Base-by-base conservation (phyloP, 495 filamentous ascomycete species). In the Podospora australis region DNA sequence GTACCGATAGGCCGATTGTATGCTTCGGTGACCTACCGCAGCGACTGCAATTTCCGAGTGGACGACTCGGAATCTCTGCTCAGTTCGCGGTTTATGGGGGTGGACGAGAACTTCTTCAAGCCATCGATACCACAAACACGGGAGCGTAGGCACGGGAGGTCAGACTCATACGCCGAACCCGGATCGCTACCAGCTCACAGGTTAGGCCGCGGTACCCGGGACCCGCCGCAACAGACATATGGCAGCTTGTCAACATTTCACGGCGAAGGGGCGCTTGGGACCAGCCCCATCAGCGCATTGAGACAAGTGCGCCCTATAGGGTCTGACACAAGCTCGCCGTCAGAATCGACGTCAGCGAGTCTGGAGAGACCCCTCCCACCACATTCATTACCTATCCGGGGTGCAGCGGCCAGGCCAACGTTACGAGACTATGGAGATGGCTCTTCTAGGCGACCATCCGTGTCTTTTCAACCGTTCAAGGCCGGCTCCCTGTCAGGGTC, bases 391-490 rank as follows among this genome's bases (percentile, higher is more conserved):
- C 70, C 72, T 11, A 73, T 72, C 16, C 56, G 63, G 11, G 59
- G 57, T 21, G 46, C 64, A 36, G 39, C 60, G 21, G 43, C 54
- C n/a, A 50, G 67, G 26, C 62, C 67, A 3, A 65, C 78, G 21
- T 69, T 78, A 39, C 75, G 87, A 43, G 49, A 53, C 39, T 25
- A 55, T 25, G 63, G 75, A 47, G 62, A 59, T 11, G 22, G 55
- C 36, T 47, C 44, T 53, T 49, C 43, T 54, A 52, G 72, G 52
- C 82, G 90, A n/a, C 79, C 87, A 8, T 97, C 90, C 0, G 78
- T 95, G 13, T 95, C 90, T 2, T 95, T 96, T 60, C 86, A 90
- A 59, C 71, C 91, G 1, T 98, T 98, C 69, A 98, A 97, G 68
- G 88, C 90, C 6, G 88, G 90, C 7, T 90, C 91, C 16, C 75